These are phyloP conservation scores for Backusella mclennaniae DNA, from an alignment of 192 early-diverging fungal species.

Conservation along the genomic window DNA sequence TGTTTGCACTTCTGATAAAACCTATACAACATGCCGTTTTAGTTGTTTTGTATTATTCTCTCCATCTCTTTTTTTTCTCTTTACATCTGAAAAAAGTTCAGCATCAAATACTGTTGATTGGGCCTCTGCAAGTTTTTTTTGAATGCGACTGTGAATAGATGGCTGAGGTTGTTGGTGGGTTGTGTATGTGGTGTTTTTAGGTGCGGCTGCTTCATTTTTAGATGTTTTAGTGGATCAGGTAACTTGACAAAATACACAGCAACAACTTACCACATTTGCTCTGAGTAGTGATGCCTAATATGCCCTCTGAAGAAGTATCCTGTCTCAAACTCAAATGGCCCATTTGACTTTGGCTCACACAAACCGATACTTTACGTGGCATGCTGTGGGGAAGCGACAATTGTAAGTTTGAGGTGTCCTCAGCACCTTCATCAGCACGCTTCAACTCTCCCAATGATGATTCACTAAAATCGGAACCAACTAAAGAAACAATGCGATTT, in stretches of 20 bases:
- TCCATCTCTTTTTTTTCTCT: background rate
- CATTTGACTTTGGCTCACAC: slow-evolving; percentile 11
- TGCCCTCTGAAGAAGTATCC: slow-evolving; percentile 6
- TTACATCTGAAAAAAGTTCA: slow-evolving; percentile 46
- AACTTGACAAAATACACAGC: background rate
- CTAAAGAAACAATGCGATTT: background rate
- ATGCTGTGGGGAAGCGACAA: slow-evolving; percentile 28
- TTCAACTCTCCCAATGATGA: slow-evolving; percentile 30
- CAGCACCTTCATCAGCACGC: slow-evolving; percentile 8
- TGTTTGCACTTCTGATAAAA: slow-evolving; percentile 31
- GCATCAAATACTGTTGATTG: slow-evolving; percentile 47
- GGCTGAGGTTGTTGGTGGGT: background rate
- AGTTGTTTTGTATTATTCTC: background rate
- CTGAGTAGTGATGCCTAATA: slow-evolving; percentile 7
- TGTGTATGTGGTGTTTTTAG: background rate
- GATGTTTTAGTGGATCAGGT: background rate
- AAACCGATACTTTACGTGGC: slow-evolving; percentile 11
- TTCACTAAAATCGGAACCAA: slow-evolving; percentile 37
- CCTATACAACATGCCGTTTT: slow-evolving; percentile 12
- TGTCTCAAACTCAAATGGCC: background rate
- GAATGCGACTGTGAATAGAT: slow-evolving; percentile 6
- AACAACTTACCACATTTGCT: slow-evolving; percentile 1
- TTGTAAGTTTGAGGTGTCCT: background rate
- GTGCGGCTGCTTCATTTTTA: background rate
- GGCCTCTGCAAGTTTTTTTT: slow-evolving; percentile 40